Base-by-base conservation (phyloP, 2,329 filamentous ascomycete genomes). In the Bipolaris zeicola region DNA sequence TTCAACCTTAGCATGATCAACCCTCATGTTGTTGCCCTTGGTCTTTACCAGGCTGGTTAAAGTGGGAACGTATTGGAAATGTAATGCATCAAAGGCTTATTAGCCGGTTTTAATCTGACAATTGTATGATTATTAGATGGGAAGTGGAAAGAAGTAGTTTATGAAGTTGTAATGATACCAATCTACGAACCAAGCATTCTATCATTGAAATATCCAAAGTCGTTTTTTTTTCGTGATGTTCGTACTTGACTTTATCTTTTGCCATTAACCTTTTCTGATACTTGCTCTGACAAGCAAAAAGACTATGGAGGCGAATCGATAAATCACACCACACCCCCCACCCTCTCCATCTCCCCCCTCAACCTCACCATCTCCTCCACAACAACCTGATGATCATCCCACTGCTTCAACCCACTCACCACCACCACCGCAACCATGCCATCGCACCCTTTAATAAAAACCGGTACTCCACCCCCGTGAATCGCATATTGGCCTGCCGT, bases 41-140 rank as follows among this genome's bases (percentile, higher is more conserved):
- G 85, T 50, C 71, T 95, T 36, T 95, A 93, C 74, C 89, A 92
- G 77, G 87, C 90, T 66, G 91, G 91, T 63, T 95, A 82, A 82
- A 54, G 11, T 42, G 34, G 81, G 81, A 39, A 11, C 24, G 37
- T 53, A 26, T 44, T 49, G 16, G 28, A 34, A 38, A 5, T 26
- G 44, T 46, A 44, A 14, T 16, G 14, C 3, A 46, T 28, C 11
- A 22, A 44, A 44, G 36, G 36, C 52, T 31, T 52, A 59, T 57
- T 28, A 41, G 47, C 49, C 31, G 42, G 10, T 52, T 52, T 37
- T 54, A 57, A 57, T 54, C 33, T 31, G 33, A 48, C 36, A 10
- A 11, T 61, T 61, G 55, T 55, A 55, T 37, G 49, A 61, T 58
- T 45, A 33, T 31, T 34, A 28, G 6, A 26, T n/a, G 10, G 16